Percentiles rank a stretch among this genome's conserved stretches.
phyloP scores from a whole-genome alignment of 306 rosid genomes.

The Medicago truncatula region MtrunA17r5.0-ANR NC_053044.1:45138501-45139000 shows the following conservation, averaged over 20 bases:
- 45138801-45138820: neutral
- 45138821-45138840: neutral
- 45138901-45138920: conserved; percentile 10
- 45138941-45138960: conserved; percentile 26
- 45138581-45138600: conserved; percentile 33
- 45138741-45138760: neutral
- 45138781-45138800: neutral
- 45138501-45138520: conserved; percentile 90
- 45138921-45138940: conserved; percentile 12
- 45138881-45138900: neutral
- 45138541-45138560: conserved; percentile 55
- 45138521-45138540: conserved; percentile 89
- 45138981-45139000: conserved; percentile 82
- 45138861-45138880: neutral
- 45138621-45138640: neutral
- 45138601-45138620: conserved; percentile 21
- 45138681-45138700: conserved; percentile 14
- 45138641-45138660: conserved; percentile 6
- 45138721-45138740: too few relatives aligned
- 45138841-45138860: neutral
- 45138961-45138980: conserved; percentile 87
- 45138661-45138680: neutral
- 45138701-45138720: neutral
- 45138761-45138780: neutral
- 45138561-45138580: conserved; percentile 30